These are phyloP conservation scores for Parafenestella ontariensis DNA, from an alignment of 2,329 filamentous ascomycete species.

Conservation along the genomic window DNA sequence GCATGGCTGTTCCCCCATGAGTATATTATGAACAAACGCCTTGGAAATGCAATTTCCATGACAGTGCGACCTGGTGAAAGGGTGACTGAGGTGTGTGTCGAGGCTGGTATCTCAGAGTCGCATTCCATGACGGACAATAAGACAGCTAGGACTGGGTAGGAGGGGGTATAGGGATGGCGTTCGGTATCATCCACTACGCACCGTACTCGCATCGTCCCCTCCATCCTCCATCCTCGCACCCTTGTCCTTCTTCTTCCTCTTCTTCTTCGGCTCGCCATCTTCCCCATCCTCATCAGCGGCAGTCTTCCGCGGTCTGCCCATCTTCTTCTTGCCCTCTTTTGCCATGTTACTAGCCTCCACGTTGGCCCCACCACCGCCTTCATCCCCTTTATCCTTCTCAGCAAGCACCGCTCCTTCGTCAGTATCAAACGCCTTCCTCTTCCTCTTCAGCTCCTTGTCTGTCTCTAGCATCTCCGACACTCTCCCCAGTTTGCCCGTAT, in stretches of 20 bases:
- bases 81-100: too few relatives aligned
- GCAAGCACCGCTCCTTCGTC: conserved; percentile 68
- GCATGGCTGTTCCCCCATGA: too few relatives aligned
- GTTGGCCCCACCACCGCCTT: conserved; percentile 12
- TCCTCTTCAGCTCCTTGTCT: conserved; percentile 84
- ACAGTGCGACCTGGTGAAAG: too few relatives aligned
- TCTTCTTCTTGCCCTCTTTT: conserved; percentile 9
- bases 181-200: conserved; percentile 24
- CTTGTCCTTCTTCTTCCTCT: conserved; percentile 21
- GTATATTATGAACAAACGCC: too few relatives aligned
- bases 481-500: conserved; percentile 83
- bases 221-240: conserved; percentile 16
- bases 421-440: conserved; percentile 75
- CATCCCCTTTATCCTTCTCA: conserved; percentile 37
- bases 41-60: too few relatives aligned
- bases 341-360: conserved; percentile 1
- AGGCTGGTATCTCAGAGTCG: too few relatives aligned
- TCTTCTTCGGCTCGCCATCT: conserved; percentile 20
- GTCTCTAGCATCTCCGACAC: conserved; percentile 90
- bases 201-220: conserved; percentile 28
- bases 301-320: conserved; percentile 8
- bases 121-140: too few relatives aligned
- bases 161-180: not conserved
- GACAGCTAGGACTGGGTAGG: too few relatives aligned
- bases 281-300: conserved; percentile 10